phyloP scores from a whole-genome alignment of 1,284 basidiomycete species.

The Ustilago esculenta region DNA sequence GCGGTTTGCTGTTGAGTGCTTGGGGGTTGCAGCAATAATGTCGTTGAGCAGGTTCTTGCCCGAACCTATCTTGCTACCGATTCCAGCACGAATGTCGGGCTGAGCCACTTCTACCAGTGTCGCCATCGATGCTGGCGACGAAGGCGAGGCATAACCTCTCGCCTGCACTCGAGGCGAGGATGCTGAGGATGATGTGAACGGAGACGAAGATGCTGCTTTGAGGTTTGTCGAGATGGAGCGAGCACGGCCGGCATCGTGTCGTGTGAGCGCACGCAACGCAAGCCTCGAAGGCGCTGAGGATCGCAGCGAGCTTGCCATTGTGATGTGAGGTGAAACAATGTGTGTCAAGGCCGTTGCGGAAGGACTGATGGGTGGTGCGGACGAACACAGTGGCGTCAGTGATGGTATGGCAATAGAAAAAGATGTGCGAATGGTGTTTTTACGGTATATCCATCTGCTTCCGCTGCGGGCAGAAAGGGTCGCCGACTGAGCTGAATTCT shows the following conservation, averaged over 20 bases:
- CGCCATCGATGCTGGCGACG: conserved; percentile 55
- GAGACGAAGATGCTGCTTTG: conserved; percentile 11
- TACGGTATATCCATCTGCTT: too few species aligned
- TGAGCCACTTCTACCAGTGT: conserved; percentile 58
- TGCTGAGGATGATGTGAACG: conserved; percentile 12
- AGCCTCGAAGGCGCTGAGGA: conserved; percentile 31
- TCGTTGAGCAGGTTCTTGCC: conserved; percentile 48
- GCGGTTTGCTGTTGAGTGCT: conserved; percentile 49
- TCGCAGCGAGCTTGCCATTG: conserved; percentile 35
- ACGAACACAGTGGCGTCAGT: too few species aligned
- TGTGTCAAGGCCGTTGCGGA: too few species aligned
- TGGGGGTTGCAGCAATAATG: conserved; percentile 39
- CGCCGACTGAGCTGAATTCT: too few species aligned
- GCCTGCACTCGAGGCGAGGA: conserved; percentile 9
- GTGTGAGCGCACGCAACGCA: conserved; percentile 35
- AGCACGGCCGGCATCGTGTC: conserved; percentile 10
- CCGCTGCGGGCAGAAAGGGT: too few species aligned
- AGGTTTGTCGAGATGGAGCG: conserved; percentile 21
- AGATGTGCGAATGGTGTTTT: too few species aligned
- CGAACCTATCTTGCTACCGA: conserved; percentile 49
- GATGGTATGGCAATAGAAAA: too few species aligned
- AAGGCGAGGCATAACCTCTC: conserved; percentile 49
- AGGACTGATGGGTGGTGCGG: too few species aligned
- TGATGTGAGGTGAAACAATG: not conserved
- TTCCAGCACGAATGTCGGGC: conserved; percentile 44